phyloP scores from a whole-genome alignment of 164 flowering plant genomes.

The Liquidambar formosana region DNA sequence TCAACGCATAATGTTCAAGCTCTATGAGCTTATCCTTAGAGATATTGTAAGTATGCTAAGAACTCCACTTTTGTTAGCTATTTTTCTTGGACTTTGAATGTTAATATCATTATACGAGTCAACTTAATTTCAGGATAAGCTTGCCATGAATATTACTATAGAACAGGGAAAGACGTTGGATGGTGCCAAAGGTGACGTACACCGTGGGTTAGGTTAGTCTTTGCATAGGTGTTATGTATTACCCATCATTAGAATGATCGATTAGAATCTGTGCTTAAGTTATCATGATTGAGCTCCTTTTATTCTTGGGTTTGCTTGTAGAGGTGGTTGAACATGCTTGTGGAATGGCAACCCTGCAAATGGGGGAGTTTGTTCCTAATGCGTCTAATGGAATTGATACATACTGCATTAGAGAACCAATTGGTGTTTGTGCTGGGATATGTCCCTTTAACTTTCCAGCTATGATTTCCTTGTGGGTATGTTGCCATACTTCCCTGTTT shows the following conservation, averaged over 20 bases:
- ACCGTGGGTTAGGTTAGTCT: slow-evolving; percentile 78
- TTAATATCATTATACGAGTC: neutral
- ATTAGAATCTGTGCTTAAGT: neutral
- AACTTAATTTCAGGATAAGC: slow-evolving; percentile 59
- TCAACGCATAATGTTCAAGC: slow-evolving; percentile 79
- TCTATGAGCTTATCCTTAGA: slow-evolving; percentile 83
- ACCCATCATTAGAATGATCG: neutral
- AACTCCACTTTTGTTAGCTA: too few species aligned
- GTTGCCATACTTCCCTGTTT: slow-evolving; percentile 6
- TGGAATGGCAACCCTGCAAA: slow-evolving; percentile 80
- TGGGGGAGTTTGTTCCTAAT: slow-evolving; percentile 83
- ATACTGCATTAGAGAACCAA: slow-evolving; percentile 80
- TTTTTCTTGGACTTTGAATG: neutral
- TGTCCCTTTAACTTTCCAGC: slow-evolving; percentile 91
- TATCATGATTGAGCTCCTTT: neutral
- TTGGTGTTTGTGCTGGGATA: slow-evolving; percentile 96
- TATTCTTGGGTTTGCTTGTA: slow-evolving; percentile 24
- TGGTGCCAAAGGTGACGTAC: slow-evolving; percentile 80
- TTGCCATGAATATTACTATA: slow-evolving; percentile 64
- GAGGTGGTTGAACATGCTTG: slow-evolving; percentile 97
- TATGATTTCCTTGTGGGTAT: slow-evolving; percentile 88
- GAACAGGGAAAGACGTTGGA: slow-evolving; percentile 90
- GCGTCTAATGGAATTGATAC: slow-evolving; percentile 79
- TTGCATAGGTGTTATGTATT: neutral
- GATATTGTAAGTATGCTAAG: slow-evolving; percentile 47